Evolutionary conservation across 2,329 filamentous ascomycete species (phyloP), one percentile per base, ranked within the genome.

Genomic region (Stemphylium vesicarium): DNA sequence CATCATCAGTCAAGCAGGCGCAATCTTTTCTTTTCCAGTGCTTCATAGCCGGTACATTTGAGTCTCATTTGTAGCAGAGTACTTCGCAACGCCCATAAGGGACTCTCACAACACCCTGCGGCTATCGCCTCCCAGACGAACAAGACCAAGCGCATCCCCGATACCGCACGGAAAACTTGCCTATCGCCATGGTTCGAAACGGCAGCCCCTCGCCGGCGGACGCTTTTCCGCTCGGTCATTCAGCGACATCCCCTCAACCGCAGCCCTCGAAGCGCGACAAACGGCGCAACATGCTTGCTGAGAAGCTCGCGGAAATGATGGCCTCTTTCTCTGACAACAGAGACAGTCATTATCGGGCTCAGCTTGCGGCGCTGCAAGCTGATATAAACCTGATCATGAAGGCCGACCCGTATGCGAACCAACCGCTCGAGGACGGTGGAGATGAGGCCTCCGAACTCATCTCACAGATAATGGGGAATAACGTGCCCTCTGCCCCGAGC

Each of bases 341-440:
- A 62, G 92, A 96, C 75, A 81, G 85, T 59, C 88, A 92, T 67
- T 98, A 96, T 76, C 87, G 93, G 59, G 90, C 95, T 63, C 92
- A 97, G 76, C 84, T 97, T 2, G 89, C 95, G 69, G 91, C 91
- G 63, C 86, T 97, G n/a, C 93, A 97, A 77, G 88, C 91, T 62
- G 93, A 96, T 75, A 92, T 93, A 78, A 91, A 85, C 54, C 83
- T 96, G 40, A 91, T 96, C 63, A 88, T 92, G 74, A 88, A 90
- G 64, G 90, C 95, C 47, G 89, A 96, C 69, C 89, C 91, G 0
- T 96, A 96, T 74, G 81, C 83, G 47, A 82, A 87, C 57, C 84
- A 86, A 56, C 86, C 91, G 43, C 82, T 96, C 50, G 84, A 84
- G 12, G 85, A 88, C 61, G 78, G 77, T 18, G 79, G 82, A 41